These are phyloP conservation scores for Arachis monticola DNA, from an alignment of 331 rosid species.

Conservation along the genomic window DNA sequence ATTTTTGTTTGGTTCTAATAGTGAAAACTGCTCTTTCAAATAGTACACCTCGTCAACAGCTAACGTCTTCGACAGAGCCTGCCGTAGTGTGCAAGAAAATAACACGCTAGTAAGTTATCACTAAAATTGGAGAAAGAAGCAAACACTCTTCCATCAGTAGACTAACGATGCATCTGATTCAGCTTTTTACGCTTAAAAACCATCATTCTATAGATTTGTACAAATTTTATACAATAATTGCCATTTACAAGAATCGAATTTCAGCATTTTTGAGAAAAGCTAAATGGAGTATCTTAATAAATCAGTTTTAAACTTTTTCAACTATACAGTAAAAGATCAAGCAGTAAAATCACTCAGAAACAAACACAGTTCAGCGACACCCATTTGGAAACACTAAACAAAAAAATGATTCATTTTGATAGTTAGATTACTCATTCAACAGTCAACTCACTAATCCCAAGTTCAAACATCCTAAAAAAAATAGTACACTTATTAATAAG, in stretches of 20 bases:
- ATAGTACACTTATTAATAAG: constrained; percentile 18
- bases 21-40: constrained; percentile 75
- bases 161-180: no score
- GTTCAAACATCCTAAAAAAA: constrained; percentile 6
- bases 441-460: background rate
- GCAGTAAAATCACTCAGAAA: no score
- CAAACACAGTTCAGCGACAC: background rate
- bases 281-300: no score
- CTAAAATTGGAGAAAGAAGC: constrained; percentile 10
- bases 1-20: constrained; percentile 70
- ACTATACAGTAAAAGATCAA: no score
- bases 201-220: no score
- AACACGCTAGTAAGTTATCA: constrained; percentile 15
- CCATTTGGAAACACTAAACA: constrained; percentile 19
- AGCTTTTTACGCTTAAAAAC: no score
- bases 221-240: no score
- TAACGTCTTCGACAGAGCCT: constrained; percentile 88
- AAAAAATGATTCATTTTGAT: constrained; percentile 7
- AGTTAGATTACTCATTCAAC: constrained; percentile 19
- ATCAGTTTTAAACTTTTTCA: no score
- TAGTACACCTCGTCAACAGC: constrained; percentile 64
- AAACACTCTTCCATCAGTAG: constrained; percentile 20
- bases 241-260: no score
- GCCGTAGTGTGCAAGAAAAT: constrained; percentile 44
- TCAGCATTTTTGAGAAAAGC: no score